phyloP scores from a whole-genome alignment of 257 asterid species.

The Fraxinus cuspidata region DNA sequence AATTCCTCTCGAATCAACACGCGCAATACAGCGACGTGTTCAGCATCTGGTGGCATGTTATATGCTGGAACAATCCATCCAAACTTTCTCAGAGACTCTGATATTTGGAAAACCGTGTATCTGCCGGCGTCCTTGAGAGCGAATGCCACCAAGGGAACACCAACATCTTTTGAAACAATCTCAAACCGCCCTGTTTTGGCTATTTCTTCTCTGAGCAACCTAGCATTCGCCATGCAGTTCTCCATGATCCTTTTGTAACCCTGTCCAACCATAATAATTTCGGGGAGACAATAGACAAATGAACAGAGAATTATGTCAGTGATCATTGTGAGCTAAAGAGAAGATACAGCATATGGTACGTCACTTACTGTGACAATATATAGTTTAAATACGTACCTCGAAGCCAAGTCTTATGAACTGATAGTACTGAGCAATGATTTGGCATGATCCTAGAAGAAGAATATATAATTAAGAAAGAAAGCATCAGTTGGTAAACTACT shows the following conservation, averaged over 20 bases:
- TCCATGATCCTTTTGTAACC: conserved; percentile 30
- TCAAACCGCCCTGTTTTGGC: conserved; percentile 45
- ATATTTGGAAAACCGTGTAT: conserved; percentile 61
- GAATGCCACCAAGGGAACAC: conserved; percentile 73
- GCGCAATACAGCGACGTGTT: conserved; percentile 59
- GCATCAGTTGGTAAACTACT: background rate
- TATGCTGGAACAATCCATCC: conserved; percentile 88
- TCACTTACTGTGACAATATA: background rate
- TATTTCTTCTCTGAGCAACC: conserved; percentile 20
- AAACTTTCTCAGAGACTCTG: conserved; percentile 67
- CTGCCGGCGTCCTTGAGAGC: conserved; percentile 62
- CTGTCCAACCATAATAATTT: conserved; percentile 6
- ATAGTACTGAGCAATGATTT: conserved; percentile 74
- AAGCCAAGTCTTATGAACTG: conserved; percentile 84
- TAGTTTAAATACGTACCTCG: conserved; percentile 45
- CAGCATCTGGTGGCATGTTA: conserved; percentile 75
- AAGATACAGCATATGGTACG: background rate
- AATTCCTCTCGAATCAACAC: conserved; percentile 71
- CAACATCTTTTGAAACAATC: conserved; percentile 62
- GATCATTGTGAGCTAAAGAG: no score
- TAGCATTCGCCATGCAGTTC: conserved; percentile 22
- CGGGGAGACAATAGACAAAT: background rate
- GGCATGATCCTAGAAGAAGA: conserved; percentile 40
- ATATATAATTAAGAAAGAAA: background rate
- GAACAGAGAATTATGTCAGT: background rate